These are phyloP conservation scores for Pholiota conissans DNA, from an alignment of 768 basidiomycete species.

Conservation along the genomic window DNA sequence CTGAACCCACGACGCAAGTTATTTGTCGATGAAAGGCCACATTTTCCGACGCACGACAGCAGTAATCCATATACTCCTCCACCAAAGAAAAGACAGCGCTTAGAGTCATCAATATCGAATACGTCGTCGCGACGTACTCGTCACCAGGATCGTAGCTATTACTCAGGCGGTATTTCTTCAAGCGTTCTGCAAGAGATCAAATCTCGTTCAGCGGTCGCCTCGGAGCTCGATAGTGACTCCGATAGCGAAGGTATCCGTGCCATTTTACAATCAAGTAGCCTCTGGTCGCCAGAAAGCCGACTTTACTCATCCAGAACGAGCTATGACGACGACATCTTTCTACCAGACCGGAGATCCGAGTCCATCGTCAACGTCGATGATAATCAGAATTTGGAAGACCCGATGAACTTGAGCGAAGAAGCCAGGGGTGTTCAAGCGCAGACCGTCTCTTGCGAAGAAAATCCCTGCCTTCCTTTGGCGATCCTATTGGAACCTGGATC, in stretches of 20 bases:
- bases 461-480: background rate
- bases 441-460: background rate
- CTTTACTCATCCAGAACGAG: constrained; percentile 1
- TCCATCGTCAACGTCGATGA: background rate
- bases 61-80: background rate
- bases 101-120: background rate
- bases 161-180: background rate
- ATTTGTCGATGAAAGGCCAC: background rate
- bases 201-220: background rate
- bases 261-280: background rate
- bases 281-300: background rate
- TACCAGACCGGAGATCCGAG: background rate
- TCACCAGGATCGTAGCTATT: background rate
- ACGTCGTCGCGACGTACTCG: background rate
- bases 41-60: background rate
- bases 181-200: background rate
- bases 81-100: background rate
- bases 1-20: background rate
- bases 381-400: background rate
- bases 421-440: background rate
- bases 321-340: background rate
- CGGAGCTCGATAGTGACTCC: background rate
- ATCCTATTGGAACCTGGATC: background rate
- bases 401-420: background rate
- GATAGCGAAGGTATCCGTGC: background rate